Evolutionary conservation across 2,329 filamentous ascomycete species (phyloP).

Genomic region (Neurospora sp.): DNA sequence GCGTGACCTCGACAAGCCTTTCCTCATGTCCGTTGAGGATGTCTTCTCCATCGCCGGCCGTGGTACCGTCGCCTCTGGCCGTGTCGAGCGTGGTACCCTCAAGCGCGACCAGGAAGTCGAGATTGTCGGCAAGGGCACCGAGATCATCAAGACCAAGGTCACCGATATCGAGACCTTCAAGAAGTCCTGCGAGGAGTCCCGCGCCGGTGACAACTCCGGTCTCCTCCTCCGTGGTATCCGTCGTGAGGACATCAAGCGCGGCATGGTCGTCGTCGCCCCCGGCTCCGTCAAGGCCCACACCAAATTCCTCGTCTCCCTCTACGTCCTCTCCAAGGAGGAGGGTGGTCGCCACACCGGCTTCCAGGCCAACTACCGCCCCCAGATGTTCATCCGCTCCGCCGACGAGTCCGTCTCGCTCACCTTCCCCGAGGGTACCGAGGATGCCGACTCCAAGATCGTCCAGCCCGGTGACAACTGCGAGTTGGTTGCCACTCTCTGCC

Average conservation of each 20-base stretch:
- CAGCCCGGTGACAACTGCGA: conserved; percentile 99
- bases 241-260: conserved; percentile 87
- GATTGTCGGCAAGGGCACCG: conserved; percentile 75
- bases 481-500: conserved; percentile 81
- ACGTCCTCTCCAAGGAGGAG: conserved; percentile 95
- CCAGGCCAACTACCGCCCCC: conserved; percentile 90
- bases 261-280: conserved; percentile 86
- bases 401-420: conserved; percentile 68
- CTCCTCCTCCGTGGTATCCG: conserved; percentile 91
- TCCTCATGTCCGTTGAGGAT: conserved; percentile 97
- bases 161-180: conserved; percentile 99
- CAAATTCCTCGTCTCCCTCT: conserved; percentile 92
- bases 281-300: conserved; percentile 77
- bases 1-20: conserved; percentile 94
- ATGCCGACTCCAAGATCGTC: conserved; percentile 66
- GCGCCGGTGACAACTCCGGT: conserved; percentile 96
- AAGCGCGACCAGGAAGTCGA: conserved; percentile 95
- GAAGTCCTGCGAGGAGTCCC: conserved; percentile 96
- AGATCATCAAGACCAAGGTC: conserved; percentile 94
- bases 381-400: conserved; percentile 91
- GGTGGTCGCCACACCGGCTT: conserved; percentile 96
- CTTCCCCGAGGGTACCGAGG: conserved; percentile 78
- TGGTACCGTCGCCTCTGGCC: conserved; percentile 92
- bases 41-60: conserved; percentile 85
- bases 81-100: conserved; percentile 89